Conservation (phyloP, 2,329 filamentous ascomycete genomes). For the Colletotrichum phormii region DNA sequence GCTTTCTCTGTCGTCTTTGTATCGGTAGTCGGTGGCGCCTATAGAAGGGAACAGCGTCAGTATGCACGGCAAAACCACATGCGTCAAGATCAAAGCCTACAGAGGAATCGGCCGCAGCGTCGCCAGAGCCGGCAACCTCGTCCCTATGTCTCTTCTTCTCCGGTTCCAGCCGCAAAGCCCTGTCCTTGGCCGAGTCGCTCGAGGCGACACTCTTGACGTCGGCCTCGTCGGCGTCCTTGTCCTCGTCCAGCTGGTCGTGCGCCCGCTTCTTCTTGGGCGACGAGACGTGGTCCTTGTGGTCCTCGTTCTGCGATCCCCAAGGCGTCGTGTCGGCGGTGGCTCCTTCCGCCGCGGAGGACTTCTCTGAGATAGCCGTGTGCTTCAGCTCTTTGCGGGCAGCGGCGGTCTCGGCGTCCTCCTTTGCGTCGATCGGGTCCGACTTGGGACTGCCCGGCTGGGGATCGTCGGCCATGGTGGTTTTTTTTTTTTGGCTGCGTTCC, state of each 20-base stretch:
- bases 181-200: slow-evolving; percentile 59
- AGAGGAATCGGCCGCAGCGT: slow-evolving; percentile 2
- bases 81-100: slow-evolving; percentile 3
- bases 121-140: slow-evolving; percentile 50
- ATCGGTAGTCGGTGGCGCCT: slow-evolving; percentile 18
- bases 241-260: slow-evolving; percentile 68
- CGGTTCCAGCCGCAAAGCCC: slow-evolving; percentile 62
- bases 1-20: not conserved
- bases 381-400: slow-evolving; percentile 73
- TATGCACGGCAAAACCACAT: not conserved
- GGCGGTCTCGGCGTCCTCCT: slow-evolving; percentile 73
- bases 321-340: slow-evolving; percentile 41
- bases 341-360: slow-evolving; percentile 43
- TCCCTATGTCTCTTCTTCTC: slow-evolving; percentile 75
- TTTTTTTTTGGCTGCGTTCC: not conserved
- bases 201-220: slow-evolving; percentile 56
- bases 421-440: slow-evolving; percentile 49
- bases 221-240: slow-evolving; percentile 55
- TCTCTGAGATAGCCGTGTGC: slow-evolving; percentile 72
- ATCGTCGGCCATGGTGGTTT: slow-evolving; percentile 57
- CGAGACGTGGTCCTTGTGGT: slow-evolving; percentile 61
- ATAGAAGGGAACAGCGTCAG: slow-evolving; percentile 2
- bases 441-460: slow-evolving; percentile 55
- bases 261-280: slow-evolving; percentile 74
- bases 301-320: slow-evolving; percentile 47